Base-by-base conservation (phyloP, 2,329 filamentous ascomycete genomes). In the Graphiopsis chlorocephala region DNA sequence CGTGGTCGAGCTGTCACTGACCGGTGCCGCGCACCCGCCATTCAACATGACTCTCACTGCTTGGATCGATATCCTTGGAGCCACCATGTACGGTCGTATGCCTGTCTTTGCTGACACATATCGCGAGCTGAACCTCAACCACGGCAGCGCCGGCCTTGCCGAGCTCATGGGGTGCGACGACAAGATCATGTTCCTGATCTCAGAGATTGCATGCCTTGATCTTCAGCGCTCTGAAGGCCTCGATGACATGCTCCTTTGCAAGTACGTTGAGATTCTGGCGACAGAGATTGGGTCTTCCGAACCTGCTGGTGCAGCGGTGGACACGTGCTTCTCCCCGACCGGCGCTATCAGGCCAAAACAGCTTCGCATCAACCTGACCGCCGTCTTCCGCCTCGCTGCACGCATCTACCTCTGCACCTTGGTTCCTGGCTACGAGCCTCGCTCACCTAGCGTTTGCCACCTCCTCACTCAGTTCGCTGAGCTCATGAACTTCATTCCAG, bases 151-250 rank as follows among this genome's bases (percentile, higher is more conserved):
- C 11, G 95, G 95, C 12, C 85, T 99, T 42, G 88, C 90, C 61
- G 93, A 96, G 81, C 85, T 98, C 60, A 98, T 98, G 93, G 95
- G 95, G 71, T 98, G 95, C 78, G 94, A 98, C 69, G 95, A 99
- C 79, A 88, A 89, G 25, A 90, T 98, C 79, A 97, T 99, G 93
- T 98, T 97, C 78, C 84, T 98, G 72, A 96, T 99, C 76, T 96
- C 93, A 1, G 95, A 99, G 80, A 97, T 98, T 72, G 92, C 94
- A 63, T 98, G 95, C 78, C 87, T 99, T 61, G 95, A 98, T 77
- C 90, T 91, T 3, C 86, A 97, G 68, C 96, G 95, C 83, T 81
- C 83, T 45, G 87, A 90, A 66, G 91, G 90, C 71, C 92, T 95
- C 71, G 91, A 96, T 71, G 89, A 95, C 73, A 88, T 95, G 69